phyloP scores from a whole-genome alignment of 2,329 filamentous ascomycete species.

The Furcasterigmium furcatum region DNA sequence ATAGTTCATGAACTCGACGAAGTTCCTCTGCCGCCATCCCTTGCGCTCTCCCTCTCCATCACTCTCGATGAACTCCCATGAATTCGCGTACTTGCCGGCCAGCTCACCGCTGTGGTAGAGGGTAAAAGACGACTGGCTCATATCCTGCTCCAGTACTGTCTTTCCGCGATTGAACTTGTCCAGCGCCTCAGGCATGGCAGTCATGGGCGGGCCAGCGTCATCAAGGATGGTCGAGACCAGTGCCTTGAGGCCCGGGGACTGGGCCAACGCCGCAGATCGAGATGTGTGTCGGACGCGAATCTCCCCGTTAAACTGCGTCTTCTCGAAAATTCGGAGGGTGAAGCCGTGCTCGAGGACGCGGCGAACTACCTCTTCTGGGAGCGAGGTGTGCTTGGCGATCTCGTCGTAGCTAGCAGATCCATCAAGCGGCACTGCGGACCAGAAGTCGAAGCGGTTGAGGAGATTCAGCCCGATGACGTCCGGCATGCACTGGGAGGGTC shows the following conservation, averaged over 20 bases:
- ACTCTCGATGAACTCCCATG: constrained; percentile 36
- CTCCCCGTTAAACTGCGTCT: constrained; percentile 13
- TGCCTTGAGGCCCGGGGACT: constrained; percentile 25
- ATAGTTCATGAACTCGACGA: constrained; percentile 35
- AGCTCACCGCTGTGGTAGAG: constrained; percentile 27
- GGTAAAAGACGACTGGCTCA: constrained; percentile 31
- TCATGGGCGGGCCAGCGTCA: constrained; percentile 31
- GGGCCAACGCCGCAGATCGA: constrained; percentile 32
- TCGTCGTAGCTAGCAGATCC: constrained; percentile 38
- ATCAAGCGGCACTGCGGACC: constrained; percentile 43
- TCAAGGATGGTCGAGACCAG: constrained; percentile 33
- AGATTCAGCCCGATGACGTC: constrained; percentile 41
- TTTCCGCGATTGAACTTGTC: constrained; percentile 25
- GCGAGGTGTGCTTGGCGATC: constrained; percentile 30
- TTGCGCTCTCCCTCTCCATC: constrained; percentile 32
- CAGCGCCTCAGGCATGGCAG: constrained; percentile 27
- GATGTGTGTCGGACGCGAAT: constrained; percentile 28
- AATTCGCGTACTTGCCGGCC: constrained; percentile 24
- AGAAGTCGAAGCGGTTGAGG: constrained; percentile 50
- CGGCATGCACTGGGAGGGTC: constrained; percentile 30
- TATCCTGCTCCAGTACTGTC: constrained; percentile 24
- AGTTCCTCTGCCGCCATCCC: constrained; percentile 33
- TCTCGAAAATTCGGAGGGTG: constrained; percentile 33
- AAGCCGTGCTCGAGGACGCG: constrained; percentile 34
- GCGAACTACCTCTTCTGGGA: constrained; percentile 33